Conservation (phyloP, 2,329 filamentous ascomycete species). For the Zalaria sp. region DNA sequence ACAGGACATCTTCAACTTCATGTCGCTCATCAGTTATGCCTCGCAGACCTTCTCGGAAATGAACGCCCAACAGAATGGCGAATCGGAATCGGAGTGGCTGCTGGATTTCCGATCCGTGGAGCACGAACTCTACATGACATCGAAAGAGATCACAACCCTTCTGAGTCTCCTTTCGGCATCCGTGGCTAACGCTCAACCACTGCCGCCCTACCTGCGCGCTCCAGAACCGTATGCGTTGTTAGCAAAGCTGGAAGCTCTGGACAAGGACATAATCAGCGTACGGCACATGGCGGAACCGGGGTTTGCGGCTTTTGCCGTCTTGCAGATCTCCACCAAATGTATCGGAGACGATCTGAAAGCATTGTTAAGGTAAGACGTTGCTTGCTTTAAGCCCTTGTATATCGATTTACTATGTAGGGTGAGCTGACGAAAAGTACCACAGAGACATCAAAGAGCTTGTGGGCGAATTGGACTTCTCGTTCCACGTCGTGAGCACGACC, state of each 20-base stretch:
- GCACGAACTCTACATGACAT: constrained; percentile 43
- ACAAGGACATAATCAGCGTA: constrained; percentile 47
- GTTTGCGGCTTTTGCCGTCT: constrained; percentile 60
- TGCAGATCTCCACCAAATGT: constrained; percentile 57
- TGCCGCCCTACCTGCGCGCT: constrained; percentile 57
- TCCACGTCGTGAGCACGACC: constrained; percentile 37
- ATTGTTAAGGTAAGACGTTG: constrained; percentile 30
- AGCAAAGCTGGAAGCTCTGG: constrained; percentile 43
- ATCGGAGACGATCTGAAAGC: constrained; percentile 55
- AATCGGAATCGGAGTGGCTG: constrained; percentile 42
- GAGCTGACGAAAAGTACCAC: constrained; percentile 5
- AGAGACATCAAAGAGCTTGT: constrained; percentile 49
- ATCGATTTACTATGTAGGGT: too few species aligned
- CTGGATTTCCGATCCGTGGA: constrained; percentile 46
- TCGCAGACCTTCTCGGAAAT: constrained; percentile 38
- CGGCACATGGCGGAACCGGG: constrained; percentile 55
- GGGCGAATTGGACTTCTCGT: constrained; percentile 62
- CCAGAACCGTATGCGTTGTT: constrained; percentile 49
- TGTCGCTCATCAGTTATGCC: constrained; percentile 51
- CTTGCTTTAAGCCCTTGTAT: not conserved
- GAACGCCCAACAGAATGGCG: constrained; percentile 11
- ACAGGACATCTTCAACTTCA: constrained; percentile 51
- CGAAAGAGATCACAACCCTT: constrained; percentile 54
- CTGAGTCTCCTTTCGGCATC: constrained; percentile 56
- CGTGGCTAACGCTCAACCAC: constrained; percentile 49